These are phyloP conservation scores for Zasmidium angulare DNA, from an alignment of 2,329 filamentous ascomycete species.

Conservation along the genomic window DNA sequence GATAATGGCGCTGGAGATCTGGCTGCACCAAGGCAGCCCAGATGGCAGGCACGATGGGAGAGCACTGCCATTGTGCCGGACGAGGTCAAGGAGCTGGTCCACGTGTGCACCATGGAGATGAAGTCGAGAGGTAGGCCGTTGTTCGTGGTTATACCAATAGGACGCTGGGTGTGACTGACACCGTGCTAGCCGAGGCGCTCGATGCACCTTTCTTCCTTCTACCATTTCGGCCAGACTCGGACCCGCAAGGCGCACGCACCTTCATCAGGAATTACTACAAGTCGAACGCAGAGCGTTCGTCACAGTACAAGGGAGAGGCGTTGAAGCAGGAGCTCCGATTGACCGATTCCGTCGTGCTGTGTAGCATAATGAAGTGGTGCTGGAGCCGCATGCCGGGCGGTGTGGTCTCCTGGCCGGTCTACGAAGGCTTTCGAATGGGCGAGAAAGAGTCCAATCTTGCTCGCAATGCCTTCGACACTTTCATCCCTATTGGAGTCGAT, in stretches of 20 bases:
- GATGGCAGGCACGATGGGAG: slow-evolving; percentile 82
- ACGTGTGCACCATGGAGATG: slow-evolving; percentile 83
- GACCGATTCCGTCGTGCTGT: slow-evolving; percentile 91
- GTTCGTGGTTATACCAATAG: neutral
- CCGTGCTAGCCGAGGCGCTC: slow-evolving; percentile 60
- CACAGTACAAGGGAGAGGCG: slow-evolving; percentile 62
- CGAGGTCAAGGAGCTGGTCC: slow-evolving; percentile 84
- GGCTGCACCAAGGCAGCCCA: slow-evolving; percentile 66
- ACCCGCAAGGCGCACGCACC: slow-evolving; percentile 85
- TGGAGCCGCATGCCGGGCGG: slow-evolving; percentile 91
- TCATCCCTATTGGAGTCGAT: slow-evolving; percentile 90
- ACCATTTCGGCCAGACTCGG: slow-evolving; percentile 86
- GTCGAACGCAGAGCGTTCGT: slow-evolving; percentile 59
- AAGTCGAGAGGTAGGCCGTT: slow-evolving; percentile 81
- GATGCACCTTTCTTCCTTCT: slow-evolving; percentile 90
- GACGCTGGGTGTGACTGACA: slow-evolving; percentile 7
- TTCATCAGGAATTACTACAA: slow-evolving; percentile 94
- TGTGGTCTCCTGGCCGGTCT: slow-evolving; percentile 94
- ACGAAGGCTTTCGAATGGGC: slow-evolving; percentile 92
- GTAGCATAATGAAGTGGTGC: slow-evolving; percentile 96
- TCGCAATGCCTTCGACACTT: slow-evolving; percentile 90
- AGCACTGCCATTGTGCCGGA: slow-evolving; percentile 81
- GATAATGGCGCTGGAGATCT: slow-evolving; percentile 21
- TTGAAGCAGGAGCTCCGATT: slow-evolving; percentile 85
- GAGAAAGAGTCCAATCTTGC: slow-evolving; percentile 92